phyloP scores from a whole-genome alignment of 139 green algal species.

The Picochlorum sp. region DNA sequence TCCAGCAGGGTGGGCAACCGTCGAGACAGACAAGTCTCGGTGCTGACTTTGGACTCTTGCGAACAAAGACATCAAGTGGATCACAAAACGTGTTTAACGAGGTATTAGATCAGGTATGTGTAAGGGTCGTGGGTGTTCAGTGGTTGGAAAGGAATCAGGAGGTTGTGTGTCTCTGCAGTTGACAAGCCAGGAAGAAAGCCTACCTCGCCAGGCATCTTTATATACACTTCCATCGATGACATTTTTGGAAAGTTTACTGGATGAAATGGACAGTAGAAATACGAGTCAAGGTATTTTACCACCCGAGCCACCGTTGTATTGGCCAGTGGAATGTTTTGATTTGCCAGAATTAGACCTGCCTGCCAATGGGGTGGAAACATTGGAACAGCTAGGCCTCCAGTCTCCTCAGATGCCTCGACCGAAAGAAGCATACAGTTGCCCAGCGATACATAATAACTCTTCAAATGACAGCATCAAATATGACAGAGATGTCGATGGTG shows the following conservation, averaged over 20 bases:
- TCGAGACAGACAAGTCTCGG: too few species aligned
- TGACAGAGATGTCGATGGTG: not conserved
- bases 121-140: not conserved
- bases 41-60: not conserved
- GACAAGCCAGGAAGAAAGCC: conserved; percentile 17
- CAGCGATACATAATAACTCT: not conserved
- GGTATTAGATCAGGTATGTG: conserved; percentile 2
- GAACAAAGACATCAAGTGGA: not conserved
- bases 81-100: conserved; percentile 7
- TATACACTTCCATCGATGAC: conserved; percentile 30
- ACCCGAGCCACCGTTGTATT: conserved; percentile 16
- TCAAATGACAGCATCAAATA: not conserved
- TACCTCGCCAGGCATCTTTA: conserved; percentile 18
- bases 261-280: conserved; percentile 21
- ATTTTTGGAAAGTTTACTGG: conserved; percentile 31
- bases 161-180: conserved; percentile 14
- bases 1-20: too few species aligned
- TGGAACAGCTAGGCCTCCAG: not conserved
- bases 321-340: conserved; percentile 26
- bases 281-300: not conserved
- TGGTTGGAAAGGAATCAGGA: not conserved
- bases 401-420: not conserved
- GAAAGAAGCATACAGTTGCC: not conserved
- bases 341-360: conserved; percentile 9
- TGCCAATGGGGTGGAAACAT: not conserved